A percentile compares a stretch with the other conserved stretches of the same genome.
phyloP scores from a whole-genome alignment of 148 eudicot genomes.

The Pharnaceum exiguum region DNA sequence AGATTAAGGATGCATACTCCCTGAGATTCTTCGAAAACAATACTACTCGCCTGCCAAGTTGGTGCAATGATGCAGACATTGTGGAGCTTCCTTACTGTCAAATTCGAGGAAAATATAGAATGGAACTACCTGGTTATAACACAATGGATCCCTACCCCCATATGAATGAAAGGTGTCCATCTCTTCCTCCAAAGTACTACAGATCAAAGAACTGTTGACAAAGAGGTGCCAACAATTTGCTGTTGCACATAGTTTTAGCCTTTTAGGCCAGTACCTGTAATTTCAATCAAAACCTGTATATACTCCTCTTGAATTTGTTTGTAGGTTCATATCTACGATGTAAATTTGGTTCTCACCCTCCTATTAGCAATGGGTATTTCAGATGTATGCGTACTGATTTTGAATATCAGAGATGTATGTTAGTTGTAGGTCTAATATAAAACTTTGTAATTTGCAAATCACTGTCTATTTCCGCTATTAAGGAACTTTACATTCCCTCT shows the following conservation, averaged over 20 bases:
- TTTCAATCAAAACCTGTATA: slow-evolving; percentile 7
- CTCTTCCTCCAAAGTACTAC: slow-evolving; percentile 72
- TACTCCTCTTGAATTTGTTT: neutral
- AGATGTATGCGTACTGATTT: too few species aligned
- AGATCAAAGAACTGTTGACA: slow-evolving; percentile 59
- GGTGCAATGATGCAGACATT: slow-evolving; percentile 84
- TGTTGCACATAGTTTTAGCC: neutral
- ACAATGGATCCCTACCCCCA: slow-evolving; percentile 67
- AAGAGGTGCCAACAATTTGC: neutral
- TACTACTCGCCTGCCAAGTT: slow-evolving; percentile 74
- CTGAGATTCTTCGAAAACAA: slow-evolving; percentile 76
- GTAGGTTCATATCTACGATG: slow-evolving; percentile 15
- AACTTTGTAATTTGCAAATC: too few species aligned
- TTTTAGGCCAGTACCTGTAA: neutral
- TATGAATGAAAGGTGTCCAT: slow-evolving; percentile 88
- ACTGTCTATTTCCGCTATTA: too few species aligned
- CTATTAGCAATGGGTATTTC: neutral
- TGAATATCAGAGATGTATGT: too few species aligned
- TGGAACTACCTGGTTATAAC: slow-evolving; percentile 92
- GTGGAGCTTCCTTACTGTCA: slow-evolving; percentile 86
- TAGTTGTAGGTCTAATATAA: too few species aligned
- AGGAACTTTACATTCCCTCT: too few species aligned
- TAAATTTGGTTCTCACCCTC: slow-evolving; percentile 5
- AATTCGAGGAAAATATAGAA: slow-evolving; percentile 77
- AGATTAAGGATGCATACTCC: slow-evolving; percentile 93